A percentile compares a stretch with the other conserved stretches of the same genome.
phyloP scores from a whole-genome alignment of 2,329 filamentous ascomycete species.

The Coniochaeta sp. region DNA sequence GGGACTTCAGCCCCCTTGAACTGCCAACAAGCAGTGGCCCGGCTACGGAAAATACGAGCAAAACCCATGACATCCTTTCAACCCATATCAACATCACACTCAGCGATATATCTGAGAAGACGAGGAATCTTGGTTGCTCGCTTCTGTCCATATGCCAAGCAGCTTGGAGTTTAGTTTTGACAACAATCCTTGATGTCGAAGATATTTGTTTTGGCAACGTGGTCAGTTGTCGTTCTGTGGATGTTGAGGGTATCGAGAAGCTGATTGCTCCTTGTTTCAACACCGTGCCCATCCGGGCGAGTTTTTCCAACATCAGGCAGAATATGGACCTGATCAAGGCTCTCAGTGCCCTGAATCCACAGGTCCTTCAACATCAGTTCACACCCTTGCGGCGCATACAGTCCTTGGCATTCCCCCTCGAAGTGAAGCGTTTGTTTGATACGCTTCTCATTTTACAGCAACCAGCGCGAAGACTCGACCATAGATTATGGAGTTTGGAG shows the following conservation, averaged over 20 bases:
- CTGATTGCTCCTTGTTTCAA: constrained; percentile 92
- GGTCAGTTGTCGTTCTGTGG: constrained; percentile 65
- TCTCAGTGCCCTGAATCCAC: constrained; percentile 55
- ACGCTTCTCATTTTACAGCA: constrained; percentile 75
- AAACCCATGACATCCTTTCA: constrained; percentile 8
- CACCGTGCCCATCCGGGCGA: constrained; percentile 65
- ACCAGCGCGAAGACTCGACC: constrained; percentile 47
- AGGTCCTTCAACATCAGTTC: constrained; percentile 62
- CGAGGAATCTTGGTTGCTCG: constrained; percentile 49
- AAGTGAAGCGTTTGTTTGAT: constrained; percentile 60
- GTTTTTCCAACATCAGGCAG: constrained; percentile 37
- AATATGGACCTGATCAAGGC: constrained; percentile 51
- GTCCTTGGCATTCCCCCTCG: constrained; percentile 29
- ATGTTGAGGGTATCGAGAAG: constrained; percentile 57
- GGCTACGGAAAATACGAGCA: background rate
- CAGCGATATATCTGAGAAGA: constrained; percentile 36
- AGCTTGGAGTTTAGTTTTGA: constrained; percentile 62
- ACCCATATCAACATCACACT: constrained; percentile 29
- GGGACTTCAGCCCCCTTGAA: constrained; percentile 31
- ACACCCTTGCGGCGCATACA: constrained; percentile 70
- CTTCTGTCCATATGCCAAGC: constrained; percentile 64
- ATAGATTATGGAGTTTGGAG: constrained; percentile 46
- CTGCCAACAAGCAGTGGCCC: background rate
- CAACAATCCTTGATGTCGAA: constrained; percentile 40
- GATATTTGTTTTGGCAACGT: constrained; percentile 88